Evolutionary conservation across 1,139 yeast species (phyloP), one percentile per base, ranked within the genome.

Genomic region (Kurtzmaniella natalensis): DNA sequence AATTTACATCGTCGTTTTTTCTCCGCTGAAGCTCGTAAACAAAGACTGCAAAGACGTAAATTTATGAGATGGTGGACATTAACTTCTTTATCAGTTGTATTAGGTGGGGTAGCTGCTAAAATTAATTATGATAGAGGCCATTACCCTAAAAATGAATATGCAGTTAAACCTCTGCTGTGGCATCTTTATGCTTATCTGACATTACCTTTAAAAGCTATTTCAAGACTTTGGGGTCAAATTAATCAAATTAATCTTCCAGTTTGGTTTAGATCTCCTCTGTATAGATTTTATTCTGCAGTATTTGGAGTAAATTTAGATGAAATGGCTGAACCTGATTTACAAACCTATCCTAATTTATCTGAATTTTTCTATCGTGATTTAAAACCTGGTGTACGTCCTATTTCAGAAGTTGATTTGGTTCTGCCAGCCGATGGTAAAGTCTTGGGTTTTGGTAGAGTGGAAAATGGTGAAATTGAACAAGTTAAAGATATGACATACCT

Each of bases 401-500:
- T 92, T 25, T 84, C 78, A 34, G 72, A 72, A 14, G 67, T 80
- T 7, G 76, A 78, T 37, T 59, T 92, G 35, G 94, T 83, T 7
- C 81, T 94, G 24, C 99, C 99, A 3, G 81, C 96, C 32, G 99
- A 94, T 58, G 99, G 99, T 19, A 82, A 76, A 45, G 82, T 94
- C 7, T 65, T 94, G 41, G 89, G 87, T 48, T 73, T 86, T 45
- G 99, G 99, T 28, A 66, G 77, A 18, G 87, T 89, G 35, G 82
- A 81, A 38, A 71, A 80, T 45, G 94, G 95, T 27, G 86, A 83
- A 47, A 88, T 94, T 40, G 97, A 92, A 59, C 97, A 92, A 56
- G 97, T 94, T 32, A 94, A 94, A 61, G 99, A 98, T 7, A 77
- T 92, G 74, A 86, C 95, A 0, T 94, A 94, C 56, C 82, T 95